phyloP scores from a whole-genome alignment of 2,329 filamentous ascomycete species.

The Fonsecaea monophora region DNA sequence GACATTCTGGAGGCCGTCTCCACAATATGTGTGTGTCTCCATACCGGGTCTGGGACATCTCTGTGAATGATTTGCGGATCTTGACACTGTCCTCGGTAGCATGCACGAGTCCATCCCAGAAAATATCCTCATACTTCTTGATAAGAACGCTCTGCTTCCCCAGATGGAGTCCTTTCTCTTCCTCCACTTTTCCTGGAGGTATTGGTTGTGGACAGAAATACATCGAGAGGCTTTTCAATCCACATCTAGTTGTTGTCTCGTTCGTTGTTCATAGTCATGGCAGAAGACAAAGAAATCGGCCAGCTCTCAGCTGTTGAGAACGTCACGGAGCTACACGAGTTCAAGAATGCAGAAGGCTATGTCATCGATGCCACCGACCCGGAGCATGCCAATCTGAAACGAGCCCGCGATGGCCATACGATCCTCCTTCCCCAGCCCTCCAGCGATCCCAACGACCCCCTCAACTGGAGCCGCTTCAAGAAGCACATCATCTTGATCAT shows the following conservation, averaged over 20 bases:
- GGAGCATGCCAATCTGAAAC: constrained; percentile 43
- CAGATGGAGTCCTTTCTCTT: constrained; percentile 5
- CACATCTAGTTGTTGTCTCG: not conserved
- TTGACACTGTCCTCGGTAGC: not conserved
- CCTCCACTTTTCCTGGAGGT: not conserved
- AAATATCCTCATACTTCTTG: not conserved
- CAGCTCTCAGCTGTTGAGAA: constrained; percentile 24
- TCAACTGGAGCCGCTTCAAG: constrained; percentile 47
- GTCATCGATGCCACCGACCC: constrained; percentile 44
- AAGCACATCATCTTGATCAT: constrained; percentile 49
- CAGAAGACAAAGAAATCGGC: constrained; percentile 33
- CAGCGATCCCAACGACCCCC: constrained; percentile 48
- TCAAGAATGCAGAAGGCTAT: constrained; percentile 44
- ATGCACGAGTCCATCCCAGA: not conserved
- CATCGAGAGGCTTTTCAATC: not conserved
- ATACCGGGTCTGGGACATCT: not conserved
- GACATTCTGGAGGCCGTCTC: not conserved
- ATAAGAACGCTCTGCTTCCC: constrained; percentile 10
- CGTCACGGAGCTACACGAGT: constrained; percentile 35
- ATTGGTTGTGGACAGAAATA: not conserved
- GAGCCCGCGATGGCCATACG: constrained; percentile 50
- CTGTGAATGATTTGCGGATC: constrained; percentile 1
- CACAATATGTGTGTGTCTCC: not conserved
- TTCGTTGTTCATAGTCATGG: constrained; percentile 17
- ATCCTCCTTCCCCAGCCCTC: constrained; percentile 50